Evolutionary conservation across 768 basidiomycete species (phyloP), one percentile per base, ranked within the genome.

Genomic region (Lactarius pseudohatsudake): DNA sequence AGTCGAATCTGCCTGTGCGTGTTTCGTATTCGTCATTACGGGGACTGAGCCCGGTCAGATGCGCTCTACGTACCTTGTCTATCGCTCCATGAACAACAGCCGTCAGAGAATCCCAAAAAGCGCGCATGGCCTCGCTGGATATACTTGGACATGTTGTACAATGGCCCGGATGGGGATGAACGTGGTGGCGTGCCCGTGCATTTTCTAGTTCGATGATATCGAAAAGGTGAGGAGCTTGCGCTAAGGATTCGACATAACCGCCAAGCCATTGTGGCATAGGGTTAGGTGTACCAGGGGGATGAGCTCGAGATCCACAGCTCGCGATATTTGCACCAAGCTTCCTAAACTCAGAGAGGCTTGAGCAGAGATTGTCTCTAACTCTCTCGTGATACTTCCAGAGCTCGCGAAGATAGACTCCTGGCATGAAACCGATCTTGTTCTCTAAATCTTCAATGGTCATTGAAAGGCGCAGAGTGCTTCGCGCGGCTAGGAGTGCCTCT

Each of bases 401-500:
- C 10, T 64, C 57, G 18, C n/a, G 36, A 4, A 64, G 43, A 22
- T 28, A 57, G 16, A 57, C 4, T 4, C 64, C 64, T 6, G 45
- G 18, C 15, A 59, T 45, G 13, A 53, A 53, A 13, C 15, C 50
- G 26, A 53, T 2, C 50, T 53, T 53, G 26, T 7, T 6, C 2
- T 16, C 50, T 13, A 53, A 28, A 2, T 15, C 5, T 6, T 53
- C 50, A 5, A 53, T 53, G 2, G 50, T 3, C 22, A 53, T 26
- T 13, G 50, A 57, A 1, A 32, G 28, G 28, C 16, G 38, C 30
- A 64, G 18, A 9, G 63, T 58, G 10, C 3, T 3, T 41, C 57
- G 32, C 16, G 56, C 63, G 13, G 63, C 55, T 11, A 4, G 22
- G 7, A 32, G 11, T 8, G 34, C 32, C n/a, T 64, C 56, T 30